Conservation (phyloP, 2,329 filamentous ascomycete genomes). For the Fusarium subtropicale region DNA sequence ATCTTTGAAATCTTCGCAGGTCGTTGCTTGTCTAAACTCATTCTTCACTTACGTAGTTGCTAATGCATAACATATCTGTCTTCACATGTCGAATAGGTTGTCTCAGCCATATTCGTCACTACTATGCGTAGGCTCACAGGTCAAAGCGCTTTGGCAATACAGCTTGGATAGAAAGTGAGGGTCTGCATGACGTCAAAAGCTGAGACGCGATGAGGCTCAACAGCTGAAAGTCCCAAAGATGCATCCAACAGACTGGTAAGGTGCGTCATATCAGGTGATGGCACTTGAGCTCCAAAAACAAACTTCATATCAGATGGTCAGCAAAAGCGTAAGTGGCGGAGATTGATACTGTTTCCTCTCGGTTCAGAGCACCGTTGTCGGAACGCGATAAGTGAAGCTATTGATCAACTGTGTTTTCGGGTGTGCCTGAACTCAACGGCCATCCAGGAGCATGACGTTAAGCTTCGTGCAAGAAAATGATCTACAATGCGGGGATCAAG, state of each 20-base stretch:
- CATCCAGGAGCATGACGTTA: neutral
- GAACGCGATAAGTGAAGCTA: neutral
- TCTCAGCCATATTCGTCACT: slow-evolving; percentile 3
- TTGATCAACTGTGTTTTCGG: neutral
- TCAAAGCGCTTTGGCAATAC: neutral
- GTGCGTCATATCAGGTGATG: neutral
- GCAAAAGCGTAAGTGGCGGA: neutral
- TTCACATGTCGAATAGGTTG: neutral
- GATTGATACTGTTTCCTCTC: neutral
- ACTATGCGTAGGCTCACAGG: neutral
- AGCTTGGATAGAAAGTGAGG: neutral
- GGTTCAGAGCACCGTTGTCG: no score
- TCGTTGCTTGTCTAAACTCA: neutral
- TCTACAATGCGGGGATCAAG: no score
- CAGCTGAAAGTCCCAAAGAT: neutral
- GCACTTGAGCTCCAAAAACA: neutral
- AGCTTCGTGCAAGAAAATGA: neutral
- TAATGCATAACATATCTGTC: neutral
- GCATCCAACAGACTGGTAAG: no score
- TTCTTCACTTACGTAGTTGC: fast-evolving
- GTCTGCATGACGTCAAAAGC: neutral
- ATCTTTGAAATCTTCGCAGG: neutral
- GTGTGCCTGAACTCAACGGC: neutral
- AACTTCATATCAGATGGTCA: neutral
- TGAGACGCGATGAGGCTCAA: neutral